These are phyloP conservation scores for Rhizophagus sp. DNA, from an alignment of 192 early-diverging fungal species.

Conservation along the genomic window DNA sequence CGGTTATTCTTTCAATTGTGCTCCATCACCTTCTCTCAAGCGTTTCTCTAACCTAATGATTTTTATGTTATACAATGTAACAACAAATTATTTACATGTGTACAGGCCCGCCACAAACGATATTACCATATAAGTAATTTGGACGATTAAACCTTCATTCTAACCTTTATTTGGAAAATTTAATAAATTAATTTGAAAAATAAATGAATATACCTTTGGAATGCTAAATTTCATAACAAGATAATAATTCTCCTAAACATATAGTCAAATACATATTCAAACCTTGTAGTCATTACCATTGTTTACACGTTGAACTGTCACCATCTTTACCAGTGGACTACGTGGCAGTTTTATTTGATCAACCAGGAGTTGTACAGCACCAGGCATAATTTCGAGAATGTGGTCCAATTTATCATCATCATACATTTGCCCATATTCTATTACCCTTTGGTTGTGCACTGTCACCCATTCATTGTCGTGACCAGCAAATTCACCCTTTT, in stretches of 20 bases:
- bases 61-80: no score
- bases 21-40: not conserved
- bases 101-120: no score
- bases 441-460: not conserved
- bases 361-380: slow-evolving; percentile 6
- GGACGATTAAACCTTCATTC: slow-evolving; percentile 3
- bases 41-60: no score
- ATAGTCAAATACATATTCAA: not conserved
- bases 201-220: not conserved
- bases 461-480: not conserved
- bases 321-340: not conserved
- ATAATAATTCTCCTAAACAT: not conserved
- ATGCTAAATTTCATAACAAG: not conserved
- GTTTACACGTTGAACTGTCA: not conserved
- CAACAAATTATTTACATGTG: no score
- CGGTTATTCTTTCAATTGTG: not conserved
- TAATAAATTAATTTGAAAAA: not conserved
- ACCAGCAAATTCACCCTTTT: not conserved
- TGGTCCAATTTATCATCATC: not conserved
- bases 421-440: slow-evolving; percentile 18
- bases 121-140: slow-evolving; percentile 2
- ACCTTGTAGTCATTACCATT: slow-evolving; percentile 19
- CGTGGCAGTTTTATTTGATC: slow-evolving; percentile 3
- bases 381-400: slow-evolving; percentile 1
- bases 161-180: slow-evolving; percentile 27